Evolutionary conservation across 176 grass and related monocot genomes (phyloP).

Genomic region (Oryza officinalis): DNA sequence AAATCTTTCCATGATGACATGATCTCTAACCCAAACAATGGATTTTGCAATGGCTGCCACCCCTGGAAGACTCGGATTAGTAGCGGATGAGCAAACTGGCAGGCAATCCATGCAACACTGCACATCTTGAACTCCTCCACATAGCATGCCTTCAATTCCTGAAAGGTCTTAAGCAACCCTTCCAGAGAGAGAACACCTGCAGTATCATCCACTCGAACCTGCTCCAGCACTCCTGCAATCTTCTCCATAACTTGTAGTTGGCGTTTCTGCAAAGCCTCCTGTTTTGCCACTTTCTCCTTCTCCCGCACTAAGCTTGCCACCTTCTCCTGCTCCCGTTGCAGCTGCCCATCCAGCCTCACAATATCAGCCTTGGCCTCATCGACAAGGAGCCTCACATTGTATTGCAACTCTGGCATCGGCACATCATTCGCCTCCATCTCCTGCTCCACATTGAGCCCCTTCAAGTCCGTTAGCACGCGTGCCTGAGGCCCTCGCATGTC

Average conservation of each 20-base stretch:
- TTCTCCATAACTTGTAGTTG: conserved; percentile 69
- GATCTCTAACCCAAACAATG: conserved; percentile 58
- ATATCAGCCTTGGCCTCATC: conserved; percentile 67
- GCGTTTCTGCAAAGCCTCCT: conserved; percentile 58
- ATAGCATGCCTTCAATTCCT: conserved; percentile 48
- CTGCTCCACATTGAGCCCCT: conserved; percentile 65
- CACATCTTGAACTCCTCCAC: conserved; percentile 82
- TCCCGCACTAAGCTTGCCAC: conserved; percentile 60
- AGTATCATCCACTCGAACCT: conserved; percentile 51
- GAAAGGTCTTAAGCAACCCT: conserved; percentile 61
- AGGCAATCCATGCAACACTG: conserved; percentile 71
- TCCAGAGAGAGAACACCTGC: conserved; percentile 59
- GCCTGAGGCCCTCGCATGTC: conserved; percentile 81
- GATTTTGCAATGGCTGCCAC: conserved; percentile 83
- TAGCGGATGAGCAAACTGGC: conserved; percentile 59
- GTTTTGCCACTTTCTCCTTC: conserved; percentile 63
- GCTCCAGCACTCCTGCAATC: conserved; percentile 61
- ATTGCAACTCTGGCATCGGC: conserved; percentile 78
- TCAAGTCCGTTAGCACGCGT: conserved; percentile 60
- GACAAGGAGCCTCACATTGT: conserved; percentile 74
- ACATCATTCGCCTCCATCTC: conserved; percentile 69
- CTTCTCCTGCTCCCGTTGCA: conserved; percentile 66
- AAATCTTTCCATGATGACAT: conserved; percentile 72
- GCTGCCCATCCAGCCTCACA: conserved; percentile 60
- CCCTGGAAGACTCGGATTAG: conserved; percentile 72